These are phyloP conservation scores for Cryptosporidium bovis DNA, from an alignment of 169 alveolate species.

Conservation along the genomic window DNA sequence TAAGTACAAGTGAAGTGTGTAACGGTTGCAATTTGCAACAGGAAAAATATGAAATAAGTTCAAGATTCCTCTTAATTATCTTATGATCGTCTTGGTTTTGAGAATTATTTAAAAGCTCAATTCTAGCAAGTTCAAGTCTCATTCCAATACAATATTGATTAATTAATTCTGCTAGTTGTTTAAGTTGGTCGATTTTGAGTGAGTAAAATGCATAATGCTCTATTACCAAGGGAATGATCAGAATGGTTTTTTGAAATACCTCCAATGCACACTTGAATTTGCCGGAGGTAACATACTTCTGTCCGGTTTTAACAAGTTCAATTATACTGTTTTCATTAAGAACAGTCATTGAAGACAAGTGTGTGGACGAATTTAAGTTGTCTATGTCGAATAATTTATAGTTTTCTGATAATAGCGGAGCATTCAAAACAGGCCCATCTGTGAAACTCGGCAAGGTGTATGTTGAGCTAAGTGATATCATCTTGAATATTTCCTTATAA, in stretches of 20 bases:
- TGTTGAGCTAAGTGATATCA: conserved; percentile 52
- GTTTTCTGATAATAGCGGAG: conserved; percentile 38
- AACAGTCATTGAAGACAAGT: conserved; percentile 41
- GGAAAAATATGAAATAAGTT: conserved; percentile 86
- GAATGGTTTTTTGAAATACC: conserved; percentile 75
- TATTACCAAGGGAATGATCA: conserved; percentile 40
- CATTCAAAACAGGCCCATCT: conserved; percentile 12
- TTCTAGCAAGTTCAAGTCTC: conserved; percentile 79
- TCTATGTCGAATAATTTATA: conserved; percentile 17
- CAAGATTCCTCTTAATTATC: conserved; percentile 80
- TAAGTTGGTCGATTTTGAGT: conserved; percentile 16
- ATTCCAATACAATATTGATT: conserved; percentile 75
- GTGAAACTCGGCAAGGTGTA: conserved; percentile 52
- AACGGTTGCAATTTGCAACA: conserved; percentile 84
- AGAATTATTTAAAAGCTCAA: conserved; percentile 80
- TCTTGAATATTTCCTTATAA: conserved; percentile 31
- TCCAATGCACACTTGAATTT: conserved; percentile 75
- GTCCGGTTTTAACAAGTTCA: conserved; percentile 78
- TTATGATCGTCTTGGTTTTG: conserved; percentile 75
- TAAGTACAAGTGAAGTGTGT: conserved; percentile 83
- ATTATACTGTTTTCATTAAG: conserved; percentile 65
- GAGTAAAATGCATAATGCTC: conserved; percentile 47
- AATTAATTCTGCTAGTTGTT: conserved; percentile 31
- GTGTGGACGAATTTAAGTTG: conserved; percentile 52
- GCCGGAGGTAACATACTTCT: conserved; percentile 77